Evolutionary conservation across 331 rosid genomes (phyloP).

Genomic region (Stylosanthes scabra): DNA sequence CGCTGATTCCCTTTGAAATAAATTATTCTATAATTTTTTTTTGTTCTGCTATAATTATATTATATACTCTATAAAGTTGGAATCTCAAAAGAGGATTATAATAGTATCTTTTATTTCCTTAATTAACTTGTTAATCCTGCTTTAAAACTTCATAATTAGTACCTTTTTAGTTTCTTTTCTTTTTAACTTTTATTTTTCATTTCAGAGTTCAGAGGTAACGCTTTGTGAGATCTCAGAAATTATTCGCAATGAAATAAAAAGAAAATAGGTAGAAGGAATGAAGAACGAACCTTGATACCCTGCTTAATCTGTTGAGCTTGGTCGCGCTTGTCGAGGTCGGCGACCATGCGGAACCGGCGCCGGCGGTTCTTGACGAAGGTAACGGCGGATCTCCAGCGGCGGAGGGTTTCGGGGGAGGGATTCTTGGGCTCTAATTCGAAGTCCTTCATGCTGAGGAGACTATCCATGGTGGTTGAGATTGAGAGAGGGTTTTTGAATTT

Average conservation of each 20-base stretch:
- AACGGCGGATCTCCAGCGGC: constrained; percentile 79
- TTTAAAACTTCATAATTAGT: not conserved
- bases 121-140: too few relatives aligned
- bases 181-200: too few relatives aligned
- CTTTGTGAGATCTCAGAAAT: not conserved
- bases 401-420: constrained; percentile 51
- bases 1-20: not conserved
- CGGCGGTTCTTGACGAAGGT: constrained; percentile 61
- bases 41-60: too few relatives aligned
- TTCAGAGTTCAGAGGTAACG: too few relatives aligned
- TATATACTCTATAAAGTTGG: not conserved
- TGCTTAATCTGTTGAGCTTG: constrained; percentile 54
- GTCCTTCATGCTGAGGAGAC: constrained; percentile 42
- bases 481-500: not conserved
- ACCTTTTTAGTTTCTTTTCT: not conserved
- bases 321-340: constrained; percentile 65
- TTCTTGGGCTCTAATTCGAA: constrained; percentile 60
- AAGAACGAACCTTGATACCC: constrained; percentile 55
- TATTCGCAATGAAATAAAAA: not conserved
- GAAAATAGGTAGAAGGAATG: not conserved
- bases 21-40: not conserved
- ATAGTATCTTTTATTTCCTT: too few relatives aligned
- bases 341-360: constrained; percentile 67
- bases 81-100: not conserved
- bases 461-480: constrained; percentile 39